Percentiles rank a stretch among this genome's conserved stretches.
Conservation (phyloP, 805 yeast species). For the Cyberlindnera suaveolens region DNA sequence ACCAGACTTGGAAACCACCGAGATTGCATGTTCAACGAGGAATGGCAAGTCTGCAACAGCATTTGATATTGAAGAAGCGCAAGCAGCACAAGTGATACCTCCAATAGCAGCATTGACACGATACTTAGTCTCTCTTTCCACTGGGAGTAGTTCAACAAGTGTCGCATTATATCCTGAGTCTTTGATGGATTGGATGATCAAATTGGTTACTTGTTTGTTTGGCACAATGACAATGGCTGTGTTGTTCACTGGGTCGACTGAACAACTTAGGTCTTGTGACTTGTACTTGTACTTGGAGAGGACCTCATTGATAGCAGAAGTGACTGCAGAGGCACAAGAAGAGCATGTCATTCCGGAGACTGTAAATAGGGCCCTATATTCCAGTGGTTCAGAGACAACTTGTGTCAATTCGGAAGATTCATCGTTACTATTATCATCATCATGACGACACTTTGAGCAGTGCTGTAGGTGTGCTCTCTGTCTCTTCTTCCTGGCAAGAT, state of each 20-base stretch:
- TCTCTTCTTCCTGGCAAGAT: constrained; percentile 14
- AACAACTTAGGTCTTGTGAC: constrained; percentile 24
- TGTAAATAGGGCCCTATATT: constrained; percentile 46
- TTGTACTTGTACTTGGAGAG: constrained; percentile 7
- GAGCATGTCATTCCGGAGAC: constrained; percentile 69
- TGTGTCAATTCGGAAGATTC: constrained; percentile 22
- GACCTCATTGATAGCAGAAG: constrained; percentile 31
- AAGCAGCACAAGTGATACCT: constrained; percentile 72
- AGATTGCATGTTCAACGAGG: constrained; percentile 47
- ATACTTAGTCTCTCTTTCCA: constrained; percentile 40
- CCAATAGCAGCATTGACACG: constrained; percentile 57
- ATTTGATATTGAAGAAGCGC: constrained; percentile 50
- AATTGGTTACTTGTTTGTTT: constrained; percentile 43
- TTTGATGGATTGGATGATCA: constrained; percentile 40
- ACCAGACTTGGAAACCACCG: constrained; percentile 56
- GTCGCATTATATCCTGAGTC: constrained; percentile 44
- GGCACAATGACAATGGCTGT: constrained; percentile 49
- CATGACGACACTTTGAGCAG: constrained; percentile 36
- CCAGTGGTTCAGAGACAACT: constrained; percentile 19
- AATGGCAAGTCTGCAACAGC: constrained; percentile 43
- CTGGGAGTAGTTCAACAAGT: constrained; percentile 54
- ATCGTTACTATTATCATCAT: constrained; percentile 12
- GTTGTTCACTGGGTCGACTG: constrained; percentile 47
- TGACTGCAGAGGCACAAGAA: constrained; percentile 47
- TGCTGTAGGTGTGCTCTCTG: constrained; percentile 30